These are phyloP conservation scores for Cardamine chenopodiifolia DNA, from an alignment of 345 rosid genomes.

Conservation along the genomic window DNA sequence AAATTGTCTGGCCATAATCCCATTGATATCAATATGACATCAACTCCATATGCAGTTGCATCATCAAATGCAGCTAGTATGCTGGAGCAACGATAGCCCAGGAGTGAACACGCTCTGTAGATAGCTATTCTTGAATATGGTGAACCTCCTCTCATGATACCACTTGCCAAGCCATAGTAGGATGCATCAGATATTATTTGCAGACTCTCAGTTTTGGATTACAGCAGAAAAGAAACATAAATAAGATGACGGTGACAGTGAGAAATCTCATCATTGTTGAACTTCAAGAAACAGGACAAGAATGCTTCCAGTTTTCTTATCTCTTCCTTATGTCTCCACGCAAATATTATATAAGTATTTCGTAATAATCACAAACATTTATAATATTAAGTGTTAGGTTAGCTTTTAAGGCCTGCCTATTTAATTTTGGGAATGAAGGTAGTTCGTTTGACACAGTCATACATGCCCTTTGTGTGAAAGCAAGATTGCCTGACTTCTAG, in stretches of 20 bases:
- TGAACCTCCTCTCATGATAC: constrained; percentile 44
- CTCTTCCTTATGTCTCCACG: background rate
- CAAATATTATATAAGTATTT: background rate
- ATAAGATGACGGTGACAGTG: background rate
- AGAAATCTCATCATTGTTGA: constrained; percentile 17
- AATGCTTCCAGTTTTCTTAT: background rate
- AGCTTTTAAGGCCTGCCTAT: background rate
- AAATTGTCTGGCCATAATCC: constrained; percentile 23
- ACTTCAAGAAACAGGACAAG: constrained; percentile 10
- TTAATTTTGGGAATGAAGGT: constrained; percentile 1
- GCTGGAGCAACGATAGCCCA: constrained; percentile 35
- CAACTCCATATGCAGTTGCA: constrained; percentile 42
- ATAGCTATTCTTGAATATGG: constrained; percentile 38
- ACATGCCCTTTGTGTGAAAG: constrained; percentile 36
- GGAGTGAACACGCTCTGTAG: constrained; percentile 37
- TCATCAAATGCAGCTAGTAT: constrained; percentile 43
- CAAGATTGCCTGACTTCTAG: constrained; percentile 32
- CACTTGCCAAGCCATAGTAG: constrained; percentile 37
- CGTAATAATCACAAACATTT: background rate
- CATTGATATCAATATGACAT: constrained; percentile 39
- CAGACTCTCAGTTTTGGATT: constrained; percentile 19
- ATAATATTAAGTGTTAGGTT: background rate
- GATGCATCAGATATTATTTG: constrained; percentile 32
- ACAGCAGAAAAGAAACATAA: constrained; percentile 24
- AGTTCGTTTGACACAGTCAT: constrained; percentile 3